Evolutionary conservation across 164 flowering plant genomes (phyloP), one percentile per base, ranked within the genome.

Genomic region (Chloranthus sessilifolius): DNA sequence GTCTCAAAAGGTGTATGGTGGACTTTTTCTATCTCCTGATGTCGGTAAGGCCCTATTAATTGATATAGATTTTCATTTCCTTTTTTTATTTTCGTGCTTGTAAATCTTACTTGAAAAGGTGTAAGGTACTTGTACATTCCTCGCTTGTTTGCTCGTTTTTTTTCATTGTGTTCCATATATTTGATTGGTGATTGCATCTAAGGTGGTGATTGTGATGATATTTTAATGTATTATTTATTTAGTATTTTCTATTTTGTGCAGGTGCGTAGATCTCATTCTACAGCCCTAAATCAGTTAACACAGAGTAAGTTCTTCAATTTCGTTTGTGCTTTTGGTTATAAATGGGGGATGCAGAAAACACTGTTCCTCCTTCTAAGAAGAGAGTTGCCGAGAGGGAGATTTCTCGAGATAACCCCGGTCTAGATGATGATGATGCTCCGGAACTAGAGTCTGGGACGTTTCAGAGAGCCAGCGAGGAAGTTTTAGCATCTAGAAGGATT

Each of bases 381-480:
- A 83, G 98, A 59, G 81, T 75, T 50, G 98, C 98, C 7, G 90
- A 79, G 34, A 79, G 85, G 59, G 81, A 91, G 55, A 65, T 91
- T 34, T 68, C 95, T 28, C 72, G 79, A 43, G 96, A 91, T 37
- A 78, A 81, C 54, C 90, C 86, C 39, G 89, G 75, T 48, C 86
- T 75, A 55, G 98, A 88, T 64, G 98, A 88, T 46, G 83, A 88
- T 8, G 86, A 79, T 55, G 47, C 66, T 53, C 45, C 70, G 34
- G 95, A 82, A 49, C 79, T 39, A 56, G 95, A 82, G 65, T 47
- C 59, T 26, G 95, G 95, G 46, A 81, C 92, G 43, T 92, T 92
- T 69, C 68, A 88, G 71, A 81, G 45, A 72, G 99, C 95, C 25
- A 86, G 83, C 59, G 85, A 88, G 26, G 97, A 92, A 50, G 95